A percentile compares a stretch with the other conserved stretches of the same genome.
These are phyloP conservation scores for Macrolepiota fuliginosa DNA, from an alignment of 768 basidiomycete genomes.

Conservation along the genomic window DNA sequence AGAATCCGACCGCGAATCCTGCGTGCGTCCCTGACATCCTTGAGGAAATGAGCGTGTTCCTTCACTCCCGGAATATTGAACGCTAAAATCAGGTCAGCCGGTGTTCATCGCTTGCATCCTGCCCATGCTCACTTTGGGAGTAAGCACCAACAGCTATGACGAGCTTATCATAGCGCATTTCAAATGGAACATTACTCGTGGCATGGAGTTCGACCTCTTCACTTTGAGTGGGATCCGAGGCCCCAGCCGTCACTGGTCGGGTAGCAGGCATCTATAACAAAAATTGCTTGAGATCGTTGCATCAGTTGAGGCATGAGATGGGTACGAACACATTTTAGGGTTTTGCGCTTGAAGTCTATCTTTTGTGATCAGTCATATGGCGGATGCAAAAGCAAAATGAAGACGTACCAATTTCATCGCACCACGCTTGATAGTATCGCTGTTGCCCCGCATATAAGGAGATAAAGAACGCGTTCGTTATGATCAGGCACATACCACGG, in stretches of 20 bases:
- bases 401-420: slow-evolving; percentile 59
- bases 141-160: slow-evolving; percentile 86
- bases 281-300: not conserved
- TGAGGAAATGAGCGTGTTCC: slow-evolving; percentile 78
- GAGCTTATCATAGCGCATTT: slow-evolving; percentile 73
- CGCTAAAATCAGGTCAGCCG: slow-evolving; percentile 27
- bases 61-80: slow-evolving; percentile 77
- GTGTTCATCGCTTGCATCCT: not conserved
- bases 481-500: slow-evolving; percentile 40
- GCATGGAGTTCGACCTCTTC: slow-evolving; percentile 12
- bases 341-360: slow-evolving; percentile 61
- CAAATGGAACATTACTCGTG: slow-evolving; percentile 38
- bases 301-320: not conserved
- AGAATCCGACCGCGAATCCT: slow-evolving; percentile 68
- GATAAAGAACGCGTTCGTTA: not conserved
- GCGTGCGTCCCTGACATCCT: slow-evolving; percentile 75
- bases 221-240: slow-evolving; percentile 23
- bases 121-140: slow-evolving; percentile 59
- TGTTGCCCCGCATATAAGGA: slow-evolving; percentile 21
- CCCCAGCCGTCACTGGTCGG: slow-evolving; percentile 30
- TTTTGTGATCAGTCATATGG: not conserved
- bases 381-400: not conserved
- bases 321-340: slow-evolving; percentile 53
- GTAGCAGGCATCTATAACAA: slow-evolving; percentile 59
- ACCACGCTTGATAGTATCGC: slow-evolving; percentile 75